phyloP scores from a whole-genome alignment of 176 grass and related monocot species.

The Typha latifolia region DNA sequence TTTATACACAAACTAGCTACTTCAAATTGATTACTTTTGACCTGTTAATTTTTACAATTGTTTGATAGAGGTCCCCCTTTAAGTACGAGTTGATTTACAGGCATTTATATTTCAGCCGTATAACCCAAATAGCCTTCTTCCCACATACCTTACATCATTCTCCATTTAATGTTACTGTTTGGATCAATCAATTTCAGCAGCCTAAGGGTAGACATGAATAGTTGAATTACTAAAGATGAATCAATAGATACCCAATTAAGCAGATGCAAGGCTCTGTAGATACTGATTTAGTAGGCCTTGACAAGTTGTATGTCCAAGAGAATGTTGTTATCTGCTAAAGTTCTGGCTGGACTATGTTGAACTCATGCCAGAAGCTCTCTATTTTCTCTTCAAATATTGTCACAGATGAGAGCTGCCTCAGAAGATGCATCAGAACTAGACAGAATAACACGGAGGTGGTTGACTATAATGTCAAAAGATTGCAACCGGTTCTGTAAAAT shows the following conservation, averaged over 20 bases:
- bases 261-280: too few relatives aligned
- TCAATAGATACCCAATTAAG: too few relatives aligned
- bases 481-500: conserved; percentile 99
- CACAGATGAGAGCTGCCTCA: conserved; percentile 60
- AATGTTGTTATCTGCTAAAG: too few relatives aligned
- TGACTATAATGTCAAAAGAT: conserved; percentile 82
- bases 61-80: too few relatives aligned
- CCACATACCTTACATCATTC: background rate
- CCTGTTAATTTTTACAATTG: background rate
- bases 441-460: conserved; percentile 67
- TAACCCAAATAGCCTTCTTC: background rate
- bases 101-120: background rate
- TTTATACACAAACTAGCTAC: background rate
- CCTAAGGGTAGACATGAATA: too few relatives aligned
- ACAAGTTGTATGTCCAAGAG: too few relatives aligned
- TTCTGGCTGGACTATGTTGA: too few relatives aligned
- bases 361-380: background rate
- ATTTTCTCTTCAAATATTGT: conserved; percentile 4
- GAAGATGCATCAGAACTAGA: conserved; percentile 67
- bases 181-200: too few relatives aligned
- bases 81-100: too few relatives aligned
- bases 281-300: too few relatives aligned
- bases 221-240: too few relatives aligned
- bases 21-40: background rate
- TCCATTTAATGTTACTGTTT: background rate